Percentiles rank a stretch among this genome's conserved stretches.
These are phyloP conservation scores for Bodo saltans DNA, from an alignment of 78 protist genomes.

Conservation along the genomic window DNA sequence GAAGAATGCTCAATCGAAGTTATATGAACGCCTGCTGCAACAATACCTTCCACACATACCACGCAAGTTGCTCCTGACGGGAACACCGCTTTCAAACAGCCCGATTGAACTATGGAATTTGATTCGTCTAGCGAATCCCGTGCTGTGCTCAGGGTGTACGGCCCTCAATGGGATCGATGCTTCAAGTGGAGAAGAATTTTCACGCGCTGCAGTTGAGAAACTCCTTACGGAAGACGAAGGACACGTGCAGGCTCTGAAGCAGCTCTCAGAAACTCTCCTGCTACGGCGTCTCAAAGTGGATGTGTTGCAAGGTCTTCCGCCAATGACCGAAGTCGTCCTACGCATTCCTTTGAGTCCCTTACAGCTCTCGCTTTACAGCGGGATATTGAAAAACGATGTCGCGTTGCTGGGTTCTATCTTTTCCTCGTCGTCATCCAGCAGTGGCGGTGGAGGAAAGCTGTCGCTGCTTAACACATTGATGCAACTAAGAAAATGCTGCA, in stretches of 20 bases:
- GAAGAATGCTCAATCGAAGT: constrained; percentile 43
- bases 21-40: neutral
- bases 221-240: neutral
- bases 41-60: neutral
- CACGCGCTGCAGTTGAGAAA: neutral
- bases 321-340: constrained; percentile 32
- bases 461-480: constrained; percentile 17
- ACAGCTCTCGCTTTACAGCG: constrained; percentile 3
- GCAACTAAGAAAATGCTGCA: constrained; percentile 37
- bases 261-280: neutral
- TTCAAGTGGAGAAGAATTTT: neutral
- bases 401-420: no score
- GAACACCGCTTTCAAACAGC: constrained; percentile 65
- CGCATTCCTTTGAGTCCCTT: constrained; percentile 31
- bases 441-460: neutral
- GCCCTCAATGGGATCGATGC: constrained; percentile 6
- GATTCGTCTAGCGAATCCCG: constrained; percentile 26
- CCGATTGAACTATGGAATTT: constrained; percentile 56
- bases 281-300: constrained; percentile 31
- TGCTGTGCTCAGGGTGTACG: neutral
- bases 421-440: neutral
- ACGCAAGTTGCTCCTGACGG: constrained; percentile 50
- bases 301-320: constrained; percentile 12
- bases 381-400: neutral
- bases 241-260: constrained; percentile 9